Conservation (phyloP, 768 basidiomycete species). For the Suillus decipiens region DNA sequence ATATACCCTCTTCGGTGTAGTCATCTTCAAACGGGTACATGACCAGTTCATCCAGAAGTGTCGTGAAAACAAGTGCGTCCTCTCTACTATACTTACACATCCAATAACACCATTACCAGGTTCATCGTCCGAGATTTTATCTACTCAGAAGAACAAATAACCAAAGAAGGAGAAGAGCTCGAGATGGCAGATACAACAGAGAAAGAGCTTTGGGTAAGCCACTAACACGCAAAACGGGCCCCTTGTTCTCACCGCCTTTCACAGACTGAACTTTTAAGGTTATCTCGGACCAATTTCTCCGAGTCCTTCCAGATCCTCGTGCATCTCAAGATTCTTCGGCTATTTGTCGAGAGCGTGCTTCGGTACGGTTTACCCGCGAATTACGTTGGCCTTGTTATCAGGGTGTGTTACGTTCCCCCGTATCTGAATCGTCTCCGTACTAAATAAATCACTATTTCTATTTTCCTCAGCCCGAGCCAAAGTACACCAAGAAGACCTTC, state of each 20-base stretch:
- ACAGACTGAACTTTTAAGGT: slow-evolving; percentile 87
- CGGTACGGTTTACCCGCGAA: slow-evolving; percentile 94
- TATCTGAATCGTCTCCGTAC: too few species aligned
- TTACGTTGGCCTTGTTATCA: slow-evolving; percentile 79
- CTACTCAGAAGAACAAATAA: slow-evolving; percentile 80
- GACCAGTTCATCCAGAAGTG: slow-evolving; percentile 95
- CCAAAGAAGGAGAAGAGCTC: slow-evolving; percentile 80
- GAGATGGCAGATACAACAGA: slow-evolving; percentile 81
- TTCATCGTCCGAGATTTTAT: slow-evolving; percentile 95
- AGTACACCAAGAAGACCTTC: slow-evolving; percentile 79
- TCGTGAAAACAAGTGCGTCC: slow-evolving; percentile 85
- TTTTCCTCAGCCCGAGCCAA: slow-evolving; percentile 74
- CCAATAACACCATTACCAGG: slow-evolving; percentile 40
- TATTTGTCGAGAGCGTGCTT: slow-evolving; percentile 94
- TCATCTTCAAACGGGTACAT: slow-evolving; percentile 87
- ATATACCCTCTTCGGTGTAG: slow-evolving; percentile 80
- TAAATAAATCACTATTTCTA: too few species aligned
- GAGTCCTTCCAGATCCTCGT: slow-evolving; percentile 94
- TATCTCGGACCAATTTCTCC: slow-evolving; percentile 94
- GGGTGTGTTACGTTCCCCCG: slow-evolving; percentile 45
- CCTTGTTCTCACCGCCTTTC: slow-evolving; percentile 1
- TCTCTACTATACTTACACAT: background rate
- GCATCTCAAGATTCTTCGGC: slow-evolving; percentile 87
- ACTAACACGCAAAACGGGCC: background rate
- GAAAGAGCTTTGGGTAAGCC: slow-evolving; percentile 92